phyloP scores from a whole-genome alignment of 176 grass and related monocot genomes.

The Leersia perrieri region DNA sequence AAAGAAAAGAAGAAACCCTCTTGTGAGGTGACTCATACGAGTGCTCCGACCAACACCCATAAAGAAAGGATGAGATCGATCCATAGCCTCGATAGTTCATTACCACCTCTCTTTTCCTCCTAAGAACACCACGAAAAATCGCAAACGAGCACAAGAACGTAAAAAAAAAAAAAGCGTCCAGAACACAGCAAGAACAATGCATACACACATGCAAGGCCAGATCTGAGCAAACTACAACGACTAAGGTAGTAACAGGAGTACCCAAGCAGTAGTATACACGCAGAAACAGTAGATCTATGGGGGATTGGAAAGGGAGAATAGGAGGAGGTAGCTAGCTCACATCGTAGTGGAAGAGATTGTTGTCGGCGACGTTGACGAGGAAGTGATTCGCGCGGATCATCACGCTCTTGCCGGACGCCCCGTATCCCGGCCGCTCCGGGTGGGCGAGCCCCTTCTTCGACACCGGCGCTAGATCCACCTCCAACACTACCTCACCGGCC shows the following conservation, averaged over 20 bases:
- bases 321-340: conserved; percentile 44
- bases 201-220: not conserved
- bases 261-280: no score
- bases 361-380: conserved; percentile 61
- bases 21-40: not conserved
- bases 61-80: not conserved
- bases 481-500: not conserved
- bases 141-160: not conserved
- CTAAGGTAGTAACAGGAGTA: no score
- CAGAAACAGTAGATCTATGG: not conserved
- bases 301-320: not conserved
- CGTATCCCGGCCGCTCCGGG: conserved; percentile 31
- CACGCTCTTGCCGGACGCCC: conserved; percentile 36
- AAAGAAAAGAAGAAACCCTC: no score
- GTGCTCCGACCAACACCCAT: not conserved
- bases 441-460: conserved; percentile 54
- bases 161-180: not conserved
- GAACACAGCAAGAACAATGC: not conserved
- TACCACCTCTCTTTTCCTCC: no score
- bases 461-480: conserved; percentile 28
- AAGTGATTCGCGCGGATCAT: conserved; percentile 71
- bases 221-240: not conserved
- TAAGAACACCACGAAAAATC: not conserved
- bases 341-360: conserved; percentile 73
- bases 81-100: not conserved